Conservation (phyloP, 164 flowering plant genomes). For the Umbellularia californica region DNA sequence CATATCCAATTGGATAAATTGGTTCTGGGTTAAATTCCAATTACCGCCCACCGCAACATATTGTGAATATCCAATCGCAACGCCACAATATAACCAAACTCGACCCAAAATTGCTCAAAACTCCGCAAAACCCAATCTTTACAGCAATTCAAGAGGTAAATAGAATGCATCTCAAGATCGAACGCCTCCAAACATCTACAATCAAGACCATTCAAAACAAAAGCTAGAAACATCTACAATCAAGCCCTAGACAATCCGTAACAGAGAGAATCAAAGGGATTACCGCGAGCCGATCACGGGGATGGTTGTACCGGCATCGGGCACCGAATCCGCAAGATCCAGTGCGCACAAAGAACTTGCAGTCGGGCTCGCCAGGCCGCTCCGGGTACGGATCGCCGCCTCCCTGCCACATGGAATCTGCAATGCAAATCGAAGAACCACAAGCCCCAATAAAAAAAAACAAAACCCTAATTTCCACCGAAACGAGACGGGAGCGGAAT, state of each 20-base stretch:
- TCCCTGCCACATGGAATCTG: slow-evolving; percentile 63
- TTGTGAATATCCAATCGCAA: not conserved
- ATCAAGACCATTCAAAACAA: not conserved
- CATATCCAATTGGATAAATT: not conserved
- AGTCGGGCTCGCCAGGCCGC: slow-evolving; percentile 66
- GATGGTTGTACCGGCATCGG: slow-evolving; percentile 85
- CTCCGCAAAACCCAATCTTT: not conserved
- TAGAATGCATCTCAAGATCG: not conserved
- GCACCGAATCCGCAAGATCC: slow-evolving; percentile 81
- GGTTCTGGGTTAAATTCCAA: not conserved
- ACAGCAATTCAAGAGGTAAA: not conserved
- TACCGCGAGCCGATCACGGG: slow-evolving; percentile 65
- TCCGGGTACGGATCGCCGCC: slow-evolving; percentile 64
- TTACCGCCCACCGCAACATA: not conserved
- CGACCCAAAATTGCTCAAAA: not conserved
- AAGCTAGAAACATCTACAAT: too few species aligned
- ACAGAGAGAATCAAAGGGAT: not conserved
- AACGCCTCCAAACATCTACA: not conserved
- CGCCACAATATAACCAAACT: not conserved
- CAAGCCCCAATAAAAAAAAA: not conserved
- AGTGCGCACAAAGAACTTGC: slow-evolving; percentile 74
- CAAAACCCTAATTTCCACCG: slow-evolving; percentile 23
- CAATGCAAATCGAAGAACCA: slow-evolving; percentile 9
- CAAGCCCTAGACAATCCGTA: too few species aligned
- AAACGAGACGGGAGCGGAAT: slow-evolving; percentile 6